These are phyloP conservation scores for Cenchrus fungigraminus DNA, from an alignment of 176 grass and related monocot species.

Conservation along the genomic window DNA sequence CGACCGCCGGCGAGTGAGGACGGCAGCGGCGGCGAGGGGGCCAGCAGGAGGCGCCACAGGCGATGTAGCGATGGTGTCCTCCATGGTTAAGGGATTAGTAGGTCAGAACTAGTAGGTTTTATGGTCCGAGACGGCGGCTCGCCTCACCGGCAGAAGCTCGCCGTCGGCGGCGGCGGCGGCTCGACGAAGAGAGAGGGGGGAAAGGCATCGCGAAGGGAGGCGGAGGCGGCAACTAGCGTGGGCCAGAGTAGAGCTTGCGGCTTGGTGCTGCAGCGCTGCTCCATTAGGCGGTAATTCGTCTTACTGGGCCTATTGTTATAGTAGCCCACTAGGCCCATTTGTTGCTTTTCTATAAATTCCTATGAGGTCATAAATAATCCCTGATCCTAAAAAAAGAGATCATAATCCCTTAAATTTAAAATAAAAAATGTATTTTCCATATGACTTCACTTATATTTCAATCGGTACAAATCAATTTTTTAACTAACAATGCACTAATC, in stretches of 20 bases:
- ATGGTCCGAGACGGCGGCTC: neutral
- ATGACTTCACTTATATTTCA: too few relatives aligned
- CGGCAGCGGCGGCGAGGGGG: neutral
- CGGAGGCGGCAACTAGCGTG: conserved; percentile 13
- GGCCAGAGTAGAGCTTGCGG: neutral
- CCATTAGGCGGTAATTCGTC: neutral
- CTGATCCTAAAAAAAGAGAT: too few relatives aligned
- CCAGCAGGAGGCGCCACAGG: neutral
- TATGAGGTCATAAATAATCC: neutral
- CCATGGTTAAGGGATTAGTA: conserved; percentile 9
- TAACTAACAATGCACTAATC: too few relatives aligned
- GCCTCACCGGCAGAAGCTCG: conserved; percentile 20
- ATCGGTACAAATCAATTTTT: too few relatives aligned
- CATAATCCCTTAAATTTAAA: too few relatives aligned
- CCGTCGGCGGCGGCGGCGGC: conserved; percentile 19
- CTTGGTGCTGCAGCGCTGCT: neutral
- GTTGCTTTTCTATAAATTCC: neutral
- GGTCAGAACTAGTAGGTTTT: conserved; percentile 23
- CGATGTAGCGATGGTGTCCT: conserved; percentile 20
- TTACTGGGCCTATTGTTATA: neutral
- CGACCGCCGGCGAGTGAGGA: conserved; percentile 49
- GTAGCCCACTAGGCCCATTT: neutral
- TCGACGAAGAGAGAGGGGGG: neutral
- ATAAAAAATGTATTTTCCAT: too few relatives aligned
- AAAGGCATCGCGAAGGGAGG: conserved; percentile 9